Evolutionary conservation across 192 early-diverging fungal species (phyloP).

Genomic region (Obelidium mucronatum): DNA sequence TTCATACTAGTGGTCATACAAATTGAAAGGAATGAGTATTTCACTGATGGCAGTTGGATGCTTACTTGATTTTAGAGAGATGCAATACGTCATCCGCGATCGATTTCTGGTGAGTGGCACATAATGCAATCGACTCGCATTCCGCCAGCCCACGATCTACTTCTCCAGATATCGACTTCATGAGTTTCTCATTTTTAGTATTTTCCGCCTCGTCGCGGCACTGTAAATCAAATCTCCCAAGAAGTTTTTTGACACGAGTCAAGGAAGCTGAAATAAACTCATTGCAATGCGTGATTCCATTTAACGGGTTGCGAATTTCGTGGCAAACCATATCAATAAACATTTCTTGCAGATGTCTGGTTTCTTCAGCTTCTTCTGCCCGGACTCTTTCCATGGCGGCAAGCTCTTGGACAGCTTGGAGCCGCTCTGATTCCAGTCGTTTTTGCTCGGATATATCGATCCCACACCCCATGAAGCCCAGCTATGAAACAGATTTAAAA

Average conservation of each 20-base stretch:
- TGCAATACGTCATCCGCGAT: neutral
- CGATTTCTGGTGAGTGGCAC: neutral
- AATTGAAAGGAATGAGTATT: too few relatives aligned
- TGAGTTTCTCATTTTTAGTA: neutral
- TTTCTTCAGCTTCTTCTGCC: neutral
- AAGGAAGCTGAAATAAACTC: neutral
- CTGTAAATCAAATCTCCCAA: neutral
- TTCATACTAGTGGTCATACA: constrained; percentile 37
- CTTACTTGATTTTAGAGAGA: neutral
- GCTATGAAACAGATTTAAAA: too few relatives aligned
- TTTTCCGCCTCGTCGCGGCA: neutral
- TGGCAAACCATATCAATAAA: constrained; percentile 10
- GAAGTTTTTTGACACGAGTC: neutral
- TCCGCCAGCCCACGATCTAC: neutral
- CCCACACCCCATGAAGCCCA: neutral
- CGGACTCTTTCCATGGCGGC: neutral
- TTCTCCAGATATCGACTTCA: neutral
- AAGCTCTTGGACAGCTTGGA: neutral
- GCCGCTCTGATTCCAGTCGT: neutral
- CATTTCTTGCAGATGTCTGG: neutral
- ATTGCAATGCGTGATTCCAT: constrained; percentile 3
- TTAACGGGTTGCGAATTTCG: constrained; percentile 9
- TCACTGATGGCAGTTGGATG: neutral
- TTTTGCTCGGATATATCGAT: neutral
- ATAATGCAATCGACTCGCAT: neutral